Conservation (phyloP, 2,329 filamentous ascomycete species). For the Plectosphaerella sp. region DNA sequence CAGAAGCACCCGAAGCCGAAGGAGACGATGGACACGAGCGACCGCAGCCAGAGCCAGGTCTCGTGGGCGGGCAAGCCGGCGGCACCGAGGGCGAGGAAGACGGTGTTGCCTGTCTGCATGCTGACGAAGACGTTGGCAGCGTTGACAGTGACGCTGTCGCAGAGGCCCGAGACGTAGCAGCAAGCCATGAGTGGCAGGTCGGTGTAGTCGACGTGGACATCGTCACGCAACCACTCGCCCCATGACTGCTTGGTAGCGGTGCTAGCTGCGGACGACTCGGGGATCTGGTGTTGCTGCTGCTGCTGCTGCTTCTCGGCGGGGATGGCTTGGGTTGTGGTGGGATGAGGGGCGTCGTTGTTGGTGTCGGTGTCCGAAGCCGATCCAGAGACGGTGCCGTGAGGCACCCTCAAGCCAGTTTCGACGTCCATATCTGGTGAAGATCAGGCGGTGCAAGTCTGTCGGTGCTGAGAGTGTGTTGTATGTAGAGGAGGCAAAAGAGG, state of each 20-base stretch:
- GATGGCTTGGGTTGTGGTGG: neutral
- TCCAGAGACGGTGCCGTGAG: neutral
- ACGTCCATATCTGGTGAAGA: constrained; percentile 2
- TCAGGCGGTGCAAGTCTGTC: neutral
- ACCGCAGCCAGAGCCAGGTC: constrained; percentile 48
- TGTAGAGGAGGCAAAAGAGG: neutral
- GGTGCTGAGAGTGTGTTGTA: neutral
- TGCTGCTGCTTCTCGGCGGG: neutral
- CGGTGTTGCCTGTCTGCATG: constrained; percentile 53
- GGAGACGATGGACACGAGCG: constrained; percentile 45
- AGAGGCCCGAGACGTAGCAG: constrained; percentile 32
- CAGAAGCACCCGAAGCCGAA: constrained; percentile 50
- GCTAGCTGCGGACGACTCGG: no score
- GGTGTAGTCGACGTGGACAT: constrained; percentile 14
- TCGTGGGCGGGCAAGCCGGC: constrained; percentile 44
- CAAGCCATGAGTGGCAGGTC: constrained; percentile 33
- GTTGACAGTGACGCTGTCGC: constrained; percentile 35
- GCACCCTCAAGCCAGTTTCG: constrained; percentile 6
- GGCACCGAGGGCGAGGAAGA: constrained; percentile 57
- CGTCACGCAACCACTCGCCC: constrained; percentile 10
- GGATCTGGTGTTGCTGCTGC: neutral
- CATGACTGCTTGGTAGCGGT: constrained; percentile 2
- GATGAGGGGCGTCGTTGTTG: constrained; percentile 1
- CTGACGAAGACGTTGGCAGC: constrained; percentile 32
- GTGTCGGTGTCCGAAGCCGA: constrained; percentile 6